phyloP scores from a whole-genome alignment of 164 flowering plant genomes.

The Nymphaea thermarum region DNA sequence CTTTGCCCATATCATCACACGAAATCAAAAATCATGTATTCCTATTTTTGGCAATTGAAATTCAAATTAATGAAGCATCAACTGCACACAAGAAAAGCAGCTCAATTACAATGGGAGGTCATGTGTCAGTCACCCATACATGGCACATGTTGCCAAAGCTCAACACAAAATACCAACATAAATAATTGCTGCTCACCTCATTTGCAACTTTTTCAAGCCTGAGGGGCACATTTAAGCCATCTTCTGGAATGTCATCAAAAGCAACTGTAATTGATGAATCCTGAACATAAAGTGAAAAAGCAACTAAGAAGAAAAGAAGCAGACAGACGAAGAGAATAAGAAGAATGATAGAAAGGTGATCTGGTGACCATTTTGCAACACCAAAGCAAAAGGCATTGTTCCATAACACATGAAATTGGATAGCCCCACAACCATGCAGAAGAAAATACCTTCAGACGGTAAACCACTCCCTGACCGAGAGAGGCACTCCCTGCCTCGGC shows the following conservation, averaged over 20 bases:
- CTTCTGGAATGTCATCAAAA: conserved; percentile 95
- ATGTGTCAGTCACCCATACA: no score
- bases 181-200: conserved; percentile 40
- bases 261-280: conserved; percentile 91
- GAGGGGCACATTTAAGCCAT: conserved; percentile 75
- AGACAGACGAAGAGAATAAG: not conserved
- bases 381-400: not conserved
- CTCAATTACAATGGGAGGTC: no score
- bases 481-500: conserved; percentile 81
- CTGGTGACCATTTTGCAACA: not conserved
- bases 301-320: not conserved
- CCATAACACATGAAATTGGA: not conserved
- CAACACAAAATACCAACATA: not conserved
- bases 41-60: no score
- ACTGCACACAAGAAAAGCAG: no score
- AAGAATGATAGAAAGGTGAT: not conserved
- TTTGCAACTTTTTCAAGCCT: conserved; percentile 95
- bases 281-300: conserved; percentile 20
- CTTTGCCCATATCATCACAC: no score
- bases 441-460: conserved; percentile 74
- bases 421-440: not conserved
- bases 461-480: conserved; percentile 97
- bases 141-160: no score
- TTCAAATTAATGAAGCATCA: no score
- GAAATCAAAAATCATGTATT: no score